Conservation (phyloP, 2,329 filamentous ascomycete genomes). For the Aureobasidium sp. region DNA sequence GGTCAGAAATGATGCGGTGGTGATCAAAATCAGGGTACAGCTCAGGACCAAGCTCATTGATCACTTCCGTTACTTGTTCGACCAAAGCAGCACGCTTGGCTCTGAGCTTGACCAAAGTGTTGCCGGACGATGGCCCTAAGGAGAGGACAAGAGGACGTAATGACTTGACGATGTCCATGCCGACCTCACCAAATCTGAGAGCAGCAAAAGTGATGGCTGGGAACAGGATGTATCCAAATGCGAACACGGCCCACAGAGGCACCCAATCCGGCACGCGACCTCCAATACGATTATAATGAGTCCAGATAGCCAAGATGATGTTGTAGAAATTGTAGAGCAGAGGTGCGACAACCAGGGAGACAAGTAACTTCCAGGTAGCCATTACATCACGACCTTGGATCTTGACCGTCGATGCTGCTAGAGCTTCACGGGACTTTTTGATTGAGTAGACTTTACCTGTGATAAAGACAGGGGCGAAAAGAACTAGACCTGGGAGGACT, state of each 20-base stretch:
- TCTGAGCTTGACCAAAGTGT: slow-evolving; percentile 83
- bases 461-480: slow-evolving; percentile 92
- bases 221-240: slow-evolving; percentile 83
- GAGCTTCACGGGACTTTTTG: slow-evolving; percentile 83
- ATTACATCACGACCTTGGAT: slow-evolving; percentile 90
- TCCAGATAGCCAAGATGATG: slow-evolving; percentile 76
- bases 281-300: slow-evolving; percentile 82
- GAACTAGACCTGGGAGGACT: slow-evolving; percentile 84
- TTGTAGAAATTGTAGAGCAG: slow-evolving; percentile 87
- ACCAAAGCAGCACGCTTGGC: slow-evolving; percentile 78
- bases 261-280: slow-evolving; percentile 85
- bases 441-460: slow-evolving; percentile 85
- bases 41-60: slow-evolving; percentile 95
- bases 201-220: slow-evolving; percentile 92
- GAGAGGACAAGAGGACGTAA: slow-evolving; percentile 88
- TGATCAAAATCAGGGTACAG: slow-evolving; percentile 97
- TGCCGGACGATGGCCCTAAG: slow-evolving; percentile 84
- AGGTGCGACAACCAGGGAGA: slow-evolving; percentile 86
- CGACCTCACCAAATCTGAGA: slow-evolving; percentile 95
- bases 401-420: slow-evolving; percentile 90
- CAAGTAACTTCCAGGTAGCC: slow-evolving; percentile 93
- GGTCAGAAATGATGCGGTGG: slow-evolving; percentile 71
- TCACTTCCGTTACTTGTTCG: slow-evolving; percentile 85
- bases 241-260: slow-evolving; percentile 79
- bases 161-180: slow-evolving; percentile 98